phyloP scores from a whole-genome alignment of 345 rosid genomes.

The Cardiospermum halicacabum region DNA sequence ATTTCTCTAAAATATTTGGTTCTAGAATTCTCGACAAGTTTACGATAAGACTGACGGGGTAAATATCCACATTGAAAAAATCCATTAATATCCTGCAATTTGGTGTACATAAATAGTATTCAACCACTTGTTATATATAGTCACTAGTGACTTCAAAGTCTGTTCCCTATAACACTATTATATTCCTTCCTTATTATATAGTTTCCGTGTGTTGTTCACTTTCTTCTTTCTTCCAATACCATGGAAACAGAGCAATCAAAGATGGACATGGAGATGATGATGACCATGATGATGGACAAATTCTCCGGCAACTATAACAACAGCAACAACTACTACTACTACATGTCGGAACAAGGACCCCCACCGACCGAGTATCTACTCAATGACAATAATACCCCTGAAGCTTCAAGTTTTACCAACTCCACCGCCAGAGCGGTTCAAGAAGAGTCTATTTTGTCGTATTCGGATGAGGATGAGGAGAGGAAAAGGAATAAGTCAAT shows the following conservation, averaged over 20 bases:
- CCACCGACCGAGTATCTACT: too few species aligned
- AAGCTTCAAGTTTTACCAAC: conserved; percentile 10
- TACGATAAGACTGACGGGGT: conserved; percentile 9
- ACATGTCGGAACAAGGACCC: too few species aligned
- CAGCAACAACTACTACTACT: too few species aligned
- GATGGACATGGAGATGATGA: conserved; percentile 37
- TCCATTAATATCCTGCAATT: conserved; percentile 2
- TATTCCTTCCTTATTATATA: background rate
- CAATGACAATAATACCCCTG: conserved; percentile 16
- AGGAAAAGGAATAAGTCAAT: conserved; percentile 39
- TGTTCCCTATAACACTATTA: conserved; percentile 34
- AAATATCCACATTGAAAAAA: conserved; percentile 1
- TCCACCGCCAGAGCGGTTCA: conserved; percentile 13
- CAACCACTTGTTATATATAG: conserved; percentile 22
- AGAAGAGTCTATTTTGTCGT: conserved; percentile 5
- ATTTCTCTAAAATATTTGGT: too few species aligned
- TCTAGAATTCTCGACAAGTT: conserved; percentile 26
- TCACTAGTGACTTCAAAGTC: conserved; percentile 13
- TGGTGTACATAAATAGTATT: conserved; percentile 1
- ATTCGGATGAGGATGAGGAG: conserved; percentile 15
- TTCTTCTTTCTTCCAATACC: conserved; percentile 16
- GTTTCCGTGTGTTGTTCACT: background rate
- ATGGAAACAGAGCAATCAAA: conserved; percentile 43
- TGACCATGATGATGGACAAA: conserved; percentile 38
- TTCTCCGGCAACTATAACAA: conserved; percentile 25